Evolutionary conservation across 169 alveolate species (phyloP), one percentile per base, ranked within the genome.

Genomic region (Cryptosporidium xiaoi): DNA sequence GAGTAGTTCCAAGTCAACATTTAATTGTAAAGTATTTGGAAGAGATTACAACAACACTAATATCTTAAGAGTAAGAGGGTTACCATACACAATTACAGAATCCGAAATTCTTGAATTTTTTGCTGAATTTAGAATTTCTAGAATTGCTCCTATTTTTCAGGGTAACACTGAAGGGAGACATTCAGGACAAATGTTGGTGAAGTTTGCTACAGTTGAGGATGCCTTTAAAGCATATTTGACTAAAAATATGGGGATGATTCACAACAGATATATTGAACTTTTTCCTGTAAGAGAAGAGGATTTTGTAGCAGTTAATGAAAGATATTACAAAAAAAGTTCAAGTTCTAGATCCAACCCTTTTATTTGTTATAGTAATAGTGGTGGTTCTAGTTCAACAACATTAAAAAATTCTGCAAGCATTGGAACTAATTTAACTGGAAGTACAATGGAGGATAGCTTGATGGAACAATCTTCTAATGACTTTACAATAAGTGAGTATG

Each of bases 221-320:
- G 67, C 67, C 24, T 20, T 27, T 62, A 62, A 62, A 20, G 67
- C 67, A 20, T 33, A 27, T 62, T 1, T 20, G 18, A 20, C 50
- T n/a, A 62, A 62, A 15, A 62, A 62, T 62, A 27, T 62, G 36
- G 67, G 36, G 24, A 15, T 62, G 18, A 62, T 62, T 20, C 50
- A 62, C 10, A 33, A 62, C 18, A 24, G 46, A 33, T 62, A 62
- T 62, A 33, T 62, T 29, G 67, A 62, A 29, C 46, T 62, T 13
- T 62, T 62, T 62, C 67, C 67, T 62, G 67, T 33, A 20, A n/a
- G n/a, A 62, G 67, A 62, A 6, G 44, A 62, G n/a, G 67, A 62
- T 2, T 62, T 62, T 29, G n/a, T 24, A 62, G n/a, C 24, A 20
- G 44, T 34, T 8, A 33, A 20, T 27, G 18, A 5, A 20, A 27